These are phyloP conservation scores for Suillus discolor DNA, from an alignment of 768 basidiomycete genomes.

Conservation along the genomic window DNA sequence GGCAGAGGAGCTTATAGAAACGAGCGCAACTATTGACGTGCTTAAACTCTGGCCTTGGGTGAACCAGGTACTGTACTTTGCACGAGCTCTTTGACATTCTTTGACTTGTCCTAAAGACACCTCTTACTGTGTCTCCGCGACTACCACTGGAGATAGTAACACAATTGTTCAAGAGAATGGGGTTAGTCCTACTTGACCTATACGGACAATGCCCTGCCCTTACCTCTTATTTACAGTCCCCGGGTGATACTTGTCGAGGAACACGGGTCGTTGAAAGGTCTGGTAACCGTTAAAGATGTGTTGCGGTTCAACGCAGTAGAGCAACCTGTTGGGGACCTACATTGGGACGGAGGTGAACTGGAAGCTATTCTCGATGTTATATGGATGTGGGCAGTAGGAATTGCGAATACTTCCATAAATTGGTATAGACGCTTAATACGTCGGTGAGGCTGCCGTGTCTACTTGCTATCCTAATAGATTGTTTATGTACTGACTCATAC, in stretches of 20 bases:
- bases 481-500: background rate
- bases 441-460: constrained; percentile 16
- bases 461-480: constrained; percentile 3
- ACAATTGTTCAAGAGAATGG: constrained; percentile 97
- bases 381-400: constrained; percentile 54
- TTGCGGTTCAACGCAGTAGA: constrained; percentile 78
- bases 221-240: constrained; percentile 54
- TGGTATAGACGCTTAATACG: constrained; percentile 30
- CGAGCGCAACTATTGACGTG: constrained; percentile 55
- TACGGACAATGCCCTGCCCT: background rate
- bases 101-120: constrained; percentile 59
- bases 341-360: constrained; percentile 67
- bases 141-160: constrained; percentile 95
- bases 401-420: constrained; percentile 32
- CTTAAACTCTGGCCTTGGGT: constrained; percentile 89
- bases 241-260: constrained; percentile 95
- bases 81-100: background rate
- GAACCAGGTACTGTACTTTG: constrained; percentile 66
- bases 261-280: constrained; percentile 76
- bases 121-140: constrained; percentile 89
- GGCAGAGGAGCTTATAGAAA: constrained; percentile 63
- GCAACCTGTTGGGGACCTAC: constrained; percentile 51
- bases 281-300: constrained; percentile 97
- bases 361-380: constrained; percentile 64
- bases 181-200: constrained; percentile 55